Conservation (phyloP, 495 filamentous ascomycete species). For the Aspergillus cavernicola region DNA sequence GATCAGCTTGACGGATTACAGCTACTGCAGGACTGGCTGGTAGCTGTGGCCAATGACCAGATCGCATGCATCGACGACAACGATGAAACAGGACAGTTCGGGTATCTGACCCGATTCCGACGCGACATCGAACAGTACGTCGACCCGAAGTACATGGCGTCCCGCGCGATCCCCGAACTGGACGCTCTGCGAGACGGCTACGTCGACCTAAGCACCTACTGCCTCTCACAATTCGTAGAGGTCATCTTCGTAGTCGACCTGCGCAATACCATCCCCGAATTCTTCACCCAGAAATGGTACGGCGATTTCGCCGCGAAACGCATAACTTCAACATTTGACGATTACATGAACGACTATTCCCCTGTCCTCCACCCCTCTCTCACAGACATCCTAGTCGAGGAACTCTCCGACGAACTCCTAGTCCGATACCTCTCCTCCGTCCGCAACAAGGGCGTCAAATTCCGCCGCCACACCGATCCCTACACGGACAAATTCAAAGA, state of each 20-base stretch:
- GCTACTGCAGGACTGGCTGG: slow-evolving; percentile 83
- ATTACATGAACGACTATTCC: slow-evolving; percentile 85
- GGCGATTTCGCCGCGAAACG: slow-evolving; percentile 74
- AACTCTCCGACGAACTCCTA: slow-evolving; percentile 84
- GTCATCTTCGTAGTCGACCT: slow-evolving; percentile 89
- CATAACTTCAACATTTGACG: slow-evolving; percentile 87
- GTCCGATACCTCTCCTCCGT: slow-evolving; percentile 81
- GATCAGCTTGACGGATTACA: slow-evolving; percentile 74
- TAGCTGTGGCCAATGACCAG: slow-evolving; percentile 97
- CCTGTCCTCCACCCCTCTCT: slow-evolving; percentile 78
- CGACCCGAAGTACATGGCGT: slow-evolving; percentile 71
- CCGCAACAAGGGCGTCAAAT: slow-evolving; percentile 85
- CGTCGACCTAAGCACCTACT: slow-evolving; percentile 88
- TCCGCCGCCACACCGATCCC: slow-evolving; percentile 69
- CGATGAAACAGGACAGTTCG: slow-evolving; percentile 59
- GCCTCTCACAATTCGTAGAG: slow-evolving; percentile 75
- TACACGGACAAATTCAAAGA: slow-evolving; percentile 88
- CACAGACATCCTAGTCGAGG: slow-evolving; percentile 83
- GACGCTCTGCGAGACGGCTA: slow-evolving; percentile 80
- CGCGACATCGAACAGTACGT: slow-evolving; percentile 74
- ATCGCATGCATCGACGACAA: slow-evolving; percentile 94
- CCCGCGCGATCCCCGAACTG: slow-evolving; percentile 65
- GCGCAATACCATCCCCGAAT: slow-evolving; percentile 69
- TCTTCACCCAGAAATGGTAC: slow-evolving; percentile 93
- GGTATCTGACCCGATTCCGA: slow-evolving; percentile 78